These are phyloP conservation scores for Ogataea hybrid DNA, from an alignment of 1,139 yeast genomes.

Conservation along the genomic window DNA sequence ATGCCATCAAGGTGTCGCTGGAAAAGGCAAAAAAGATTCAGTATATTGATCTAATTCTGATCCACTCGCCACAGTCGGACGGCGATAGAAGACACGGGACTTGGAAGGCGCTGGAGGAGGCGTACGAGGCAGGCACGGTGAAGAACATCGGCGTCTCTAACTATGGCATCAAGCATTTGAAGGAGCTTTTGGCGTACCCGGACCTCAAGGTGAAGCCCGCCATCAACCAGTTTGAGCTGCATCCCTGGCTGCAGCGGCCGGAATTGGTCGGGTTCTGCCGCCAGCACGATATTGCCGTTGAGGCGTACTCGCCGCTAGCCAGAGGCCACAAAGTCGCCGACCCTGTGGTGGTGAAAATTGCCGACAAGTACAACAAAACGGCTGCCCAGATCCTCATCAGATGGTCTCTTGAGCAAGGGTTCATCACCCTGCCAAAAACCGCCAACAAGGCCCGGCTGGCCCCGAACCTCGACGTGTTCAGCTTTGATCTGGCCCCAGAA, in stretches of 20 bases:
- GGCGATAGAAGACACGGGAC: conserved; percentile 39
- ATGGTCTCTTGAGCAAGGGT: conserved; percentile 53
- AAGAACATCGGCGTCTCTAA: conserved; percentile 45
- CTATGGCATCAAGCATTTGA: conserved; percentile 39
- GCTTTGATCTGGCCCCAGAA: conserved; percentile 39
- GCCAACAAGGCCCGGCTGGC: conserved; percentile 46
- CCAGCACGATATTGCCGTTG: conserved; percentile 39
- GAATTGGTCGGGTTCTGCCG: conserved; percentile 38
- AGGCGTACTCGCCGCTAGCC: conserved; percentile 59
- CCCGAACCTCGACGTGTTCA: conserved; percentile 34
- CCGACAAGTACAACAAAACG: conserved; percentile 37
- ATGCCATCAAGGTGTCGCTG: conserved; percentile 36
- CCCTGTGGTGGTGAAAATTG: conserved; percentile 41
- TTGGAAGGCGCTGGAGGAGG: conserved; percentile 46
- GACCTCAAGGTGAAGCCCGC: conserved; percentile 43
- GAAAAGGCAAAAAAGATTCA: conserved; percentile 40
- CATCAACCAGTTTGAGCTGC: conserved; percentile 51
- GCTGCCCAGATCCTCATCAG: conserved; percentile 44
- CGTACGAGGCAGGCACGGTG: conserved; percentile 33
- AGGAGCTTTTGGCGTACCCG: conserved; percentile 37
- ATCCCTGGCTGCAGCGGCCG: conserved; percentile 46
- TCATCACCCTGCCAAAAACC: conserved; percentile 66
- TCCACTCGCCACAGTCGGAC: conserved; percentile 41
- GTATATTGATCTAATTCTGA: conserved; percentile 42
- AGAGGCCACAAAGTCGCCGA: conserved; percentile 47